Evolutionary conservation across 2,329 filamentous ascomycete species (phyloP), one percentile per base, ranked within the genome.

Genomic region (Gliomastix tumulicola): DNA sequence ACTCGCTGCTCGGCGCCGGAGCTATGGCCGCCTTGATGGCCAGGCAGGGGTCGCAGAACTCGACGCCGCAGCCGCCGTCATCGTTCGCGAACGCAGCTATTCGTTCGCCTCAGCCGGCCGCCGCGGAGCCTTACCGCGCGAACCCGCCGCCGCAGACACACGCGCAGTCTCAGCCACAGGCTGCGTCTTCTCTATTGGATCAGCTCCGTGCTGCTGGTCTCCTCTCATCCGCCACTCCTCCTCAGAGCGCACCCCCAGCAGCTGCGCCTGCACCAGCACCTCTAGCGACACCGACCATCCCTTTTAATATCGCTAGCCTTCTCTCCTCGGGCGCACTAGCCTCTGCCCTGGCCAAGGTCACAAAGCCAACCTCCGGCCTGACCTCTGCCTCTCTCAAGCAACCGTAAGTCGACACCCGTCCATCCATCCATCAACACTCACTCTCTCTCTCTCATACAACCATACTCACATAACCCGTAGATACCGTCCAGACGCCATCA

Each of bases 401-500:
- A 62, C 76, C 83, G 78, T 87, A 69, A 63, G 78, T 65, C 18
- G 8, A n/a, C 2, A 10, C 12, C 7, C 7, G n/a, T n/a, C n/a
- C n/a, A 53, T 37, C 47, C n/a, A 20, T 23, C 17, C 20, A 21
- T 7, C 15, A 23, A 23, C 20, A 31, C 30, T 8, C 34, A 43
- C 15, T 23, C 79, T 5, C 69, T 74, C 7, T 84, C 84, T 20
- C 69, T 94, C 30, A 88, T 88, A 41, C 56, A 62, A 62, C 76
- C 83, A 77, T 87, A 69, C 48, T 54, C 34, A 53, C 35, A 16
- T 21, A 7, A n/a, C 32, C 31, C 39, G 19, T 50, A 87, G 83
- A 49, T 82, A 81, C 44, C 84, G 86, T 13, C 82, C 84, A 12
- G 75, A 88, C 45, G 67, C 95, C 12, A 69, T 95, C 7, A 69